These are phyloP conservation scores for Tolypocladium endophyticum DNA, from an alignment of 2,329 filamentous ascomycete genomes.

Conservation along the genomic window DNA sequence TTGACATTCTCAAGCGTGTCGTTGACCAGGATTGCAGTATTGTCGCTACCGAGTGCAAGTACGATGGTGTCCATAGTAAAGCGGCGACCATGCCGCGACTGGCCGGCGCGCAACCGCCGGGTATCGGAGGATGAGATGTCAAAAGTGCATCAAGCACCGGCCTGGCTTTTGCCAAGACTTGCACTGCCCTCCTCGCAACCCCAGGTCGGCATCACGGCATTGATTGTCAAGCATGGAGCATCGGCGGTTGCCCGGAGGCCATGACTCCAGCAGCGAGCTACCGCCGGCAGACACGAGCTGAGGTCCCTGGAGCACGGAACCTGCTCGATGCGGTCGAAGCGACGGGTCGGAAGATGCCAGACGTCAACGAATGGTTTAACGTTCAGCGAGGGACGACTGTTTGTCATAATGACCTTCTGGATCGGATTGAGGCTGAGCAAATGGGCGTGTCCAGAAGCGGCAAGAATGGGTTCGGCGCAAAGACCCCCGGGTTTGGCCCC, in stretches of 20 bases:
- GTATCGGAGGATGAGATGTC: not conserved
- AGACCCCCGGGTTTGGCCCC: not conserved
- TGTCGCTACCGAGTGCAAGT: too few species aligned
- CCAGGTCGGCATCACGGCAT: not conserved
- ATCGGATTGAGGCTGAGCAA: constrained; percentile 12
- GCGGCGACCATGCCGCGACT: not conserved
- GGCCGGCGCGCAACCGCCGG: not conserved
- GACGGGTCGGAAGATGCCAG: not conserved
- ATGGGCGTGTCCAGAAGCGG: constrained; percentile 4
- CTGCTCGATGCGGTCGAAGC: not conserved
- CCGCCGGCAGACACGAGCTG: not conserved
- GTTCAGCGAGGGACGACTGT: not conserved
- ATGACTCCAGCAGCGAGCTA: not conserved
- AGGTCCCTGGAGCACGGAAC: not conserved
- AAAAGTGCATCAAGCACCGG: not conserved
- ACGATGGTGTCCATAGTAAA: too few species aligned
- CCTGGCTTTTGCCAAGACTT: constrained; percentile 2
- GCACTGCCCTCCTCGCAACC: constrained; percentile 2
- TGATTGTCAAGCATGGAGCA: not conserved
- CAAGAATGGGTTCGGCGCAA: not conserved
- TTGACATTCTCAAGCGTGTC: not conserved
- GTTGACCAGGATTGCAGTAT: too few species aligned
- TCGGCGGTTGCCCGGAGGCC: not conserved
- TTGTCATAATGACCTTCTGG: not conserved
- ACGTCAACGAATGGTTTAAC: not conserved